A percentile compares a stretch with the other conserved stretches of the same genome.
Evolutionary conservation across 2,329 filamentous ascomycete genomes (phyloP).

Genomic region (Cladosporium sp.): DNA sequence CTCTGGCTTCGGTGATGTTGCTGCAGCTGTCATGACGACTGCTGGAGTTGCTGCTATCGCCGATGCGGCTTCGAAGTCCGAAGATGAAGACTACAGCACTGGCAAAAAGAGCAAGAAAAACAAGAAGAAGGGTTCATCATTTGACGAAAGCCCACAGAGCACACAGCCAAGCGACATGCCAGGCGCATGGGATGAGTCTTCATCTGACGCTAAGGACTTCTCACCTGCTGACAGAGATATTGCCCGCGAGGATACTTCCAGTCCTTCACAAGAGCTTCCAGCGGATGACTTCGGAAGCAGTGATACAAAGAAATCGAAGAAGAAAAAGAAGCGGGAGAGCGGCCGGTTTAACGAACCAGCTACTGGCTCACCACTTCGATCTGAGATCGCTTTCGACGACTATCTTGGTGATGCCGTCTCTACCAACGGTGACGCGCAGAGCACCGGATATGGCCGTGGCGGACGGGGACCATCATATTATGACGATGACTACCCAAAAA

Average conservation of each 20-base stretch:
- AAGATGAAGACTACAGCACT: conserved; percentile 25
- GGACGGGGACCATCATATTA: conserved; percentile 11
- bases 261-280: conserved; percentile 5
- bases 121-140: conserved; percentile 40
- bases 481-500: conserved; percentile 7
- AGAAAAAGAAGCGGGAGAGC: conserved; percentile 47
- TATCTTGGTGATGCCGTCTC: not conserved
- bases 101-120: conserved; percentile 37
- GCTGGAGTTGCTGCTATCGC: conserved; percentile 30
- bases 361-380: conserved; percentile 45
- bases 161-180: conserved; percentile 26
- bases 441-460: not conserved
- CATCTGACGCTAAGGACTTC: conserved; percentile 13
- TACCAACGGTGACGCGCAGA: not conserved
- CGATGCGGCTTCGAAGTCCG: conserved; percentile 24
- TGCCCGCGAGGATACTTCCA: not conserved
- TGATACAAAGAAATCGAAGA: conserved; percentile 43
- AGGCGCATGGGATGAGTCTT: conserved; percentile 30
- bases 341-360: conserved; percentile 43
- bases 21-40: conserved; percentile 30
- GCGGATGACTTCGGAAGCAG: not conserved
- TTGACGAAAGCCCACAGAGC: conserved; percentile 1
- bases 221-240: not conserved
- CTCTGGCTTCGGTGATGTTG: conserved; percentile 32
- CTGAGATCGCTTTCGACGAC: conserved; percentile 46